Evolutionary conservation across 2,329 filamentous ascomycete species (phyloP), one percentile per base, ranked within the genome.

Genomic region (Teratosphaeria gauchensis): DNA sequence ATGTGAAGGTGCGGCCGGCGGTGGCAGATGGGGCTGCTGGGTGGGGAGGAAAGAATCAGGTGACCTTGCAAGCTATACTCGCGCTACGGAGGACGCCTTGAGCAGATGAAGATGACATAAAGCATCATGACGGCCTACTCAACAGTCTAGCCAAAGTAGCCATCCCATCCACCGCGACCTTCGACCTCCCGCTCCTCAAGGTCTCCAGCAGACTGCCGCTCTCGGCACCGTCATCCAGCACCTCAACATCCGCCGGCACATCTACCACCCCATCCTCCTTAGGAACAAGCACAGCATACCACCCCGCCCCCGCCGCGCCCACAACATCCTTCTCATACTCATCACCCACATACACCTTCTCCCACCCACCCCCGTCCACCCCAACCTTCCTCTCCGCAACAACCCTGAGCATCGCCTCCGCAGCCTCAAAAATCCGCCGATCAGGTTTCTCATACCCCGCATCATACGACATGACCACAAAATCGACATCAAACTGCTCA

Each of bases 1-100:
- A 95, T 72, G 78, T 87, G 1, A 80, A 82, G 24, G 84, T 92
- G 21, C 78, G 91, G 62, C 90, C 90, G 0, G 85, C 89, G 21
- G 87, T 95, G 2, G 84, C 88, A 59, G 75, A 79, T 58, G 91
- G 90, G 0, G 82, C 83, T 54, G 82, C 84, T 21, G 90, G 91
- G 1, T 95, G 90, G 90, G 90, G 90, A 31, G 88, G 87, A 12
- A 94, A 92, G 72, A 89, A 88, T 1, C 75, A 78, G 57, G 77
- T 95, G 31, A 84, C 78, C 64, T 71, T 95, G 38, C 75, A 76
- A 14, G 83, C 84, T 63, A 89, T 95, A 48, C 70, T 92, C 63
- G 78, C 79, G 8, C 67, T 89, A 62, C 53, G 38, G 14, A 28
- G 51, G 35, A 12, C 24, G 19, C 16, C 55, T 16, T 57, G 46